Evolutionary conservation across 208 protist genomes (phyloP), one percentile per base, ranked within the genome.

Genomic region (Crithidia fasciculata): DNA sequence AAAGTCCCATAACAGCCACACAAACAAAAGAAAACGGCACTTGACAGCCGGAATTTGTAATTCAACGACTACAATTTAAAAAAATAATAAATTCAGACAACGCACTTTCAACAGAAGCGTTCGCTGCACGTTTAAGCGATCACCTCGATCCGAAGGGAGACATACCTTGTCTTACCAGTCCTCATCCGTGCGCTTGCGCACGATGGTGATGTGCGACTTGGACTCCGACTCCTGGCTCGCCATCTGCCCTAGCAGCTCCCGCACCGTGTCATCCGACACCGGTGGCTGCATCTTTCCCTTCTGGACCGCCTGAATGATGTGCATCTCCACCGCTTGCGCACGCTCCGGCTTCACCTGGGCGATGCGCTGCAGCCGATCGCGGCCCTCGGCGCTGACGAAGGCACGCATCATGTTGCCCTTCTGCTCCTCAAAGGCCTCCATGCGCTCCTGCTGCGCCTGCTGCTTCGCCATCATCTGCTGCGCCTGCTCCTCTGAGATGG

Each of bases 391-490:
- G 50, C 80, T 89, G 18, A 96, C 87, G 57, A 94, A 94, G 5
- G 92, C 89, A 10, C 94, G 89, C 36, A 97, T 70, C 62, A 94
- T 89, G 56, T 90, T 90, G 28, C 95, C 92, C 81, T 92, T 94
- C 80, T 97, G 94, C 82, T 97, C 92, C 36, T 84, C 67, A 54
- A 91, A 84, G 3, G 87, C 90, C 44, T 87, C 92, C 60, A 63
- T 80, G 19, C 87, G 75, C 53, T 96, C 90, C 79, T 96, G 80
- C 74, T 95, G 91, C 43, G 83, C 82, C 78, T 96, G 91, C 84
- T 96, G 89, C 82, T 94, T 84, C 61, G 90, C 84, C 83, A 96
- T 82, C 89, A 96, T 95, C 72, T 91, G 85, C 83, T 96, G 87
- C 12, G 90, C 91, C 85, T 95, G 87, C 78, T 95, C 85, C 58